phyloP scores from a whole-genome alignment of 2,329 filamentous ascomycete genomes.

The Aureobasidium namibiae region DNA sequence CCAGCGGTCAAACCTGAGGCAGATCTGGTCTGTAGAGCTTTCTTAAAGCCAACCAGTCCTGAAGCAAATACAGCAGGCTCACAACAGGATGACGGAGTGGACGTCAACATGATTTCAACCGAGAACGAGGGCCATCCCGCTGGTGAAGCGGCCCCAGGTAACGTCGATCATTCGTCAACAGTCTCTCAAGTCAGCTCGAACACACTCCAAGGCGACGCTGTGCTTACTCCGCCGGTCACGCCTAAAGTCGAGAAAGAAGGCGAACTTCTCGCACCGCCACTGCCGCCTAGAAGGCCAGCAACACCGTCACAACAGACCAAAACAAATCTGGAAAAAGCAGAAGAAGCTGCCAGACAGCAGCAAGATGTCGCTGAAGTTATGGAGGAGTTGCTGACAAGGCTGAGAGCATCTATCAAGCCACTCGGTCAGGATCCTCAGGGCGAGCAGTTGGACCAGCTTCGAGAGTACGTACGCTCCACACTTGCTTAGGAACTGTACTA shows the following conservation, averaged over 20 bases:
- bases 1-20: conserved; percentile 25
- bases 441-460: conserved; percentile 61
- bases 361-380: conserved; percentile 97
- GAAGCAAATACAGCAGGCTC: background rate
- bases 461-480: conserved; percentile 30
- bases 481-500: background rate
- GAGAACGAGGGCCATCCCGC: background rate
- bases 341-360: conserved; percentile 54
- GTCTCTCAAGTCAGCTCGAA: conserved; percentile 1
- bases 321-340: conserved; percentile 39
- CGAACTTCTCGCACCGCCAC: conserved; percentile 39
- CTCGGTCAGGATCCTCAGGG: conserved; percentile 57
- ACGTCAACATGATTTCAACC: conserved; percentile 7
- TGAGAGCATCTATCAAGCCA: conserved; percentile 80
- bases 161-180: conserved; percentile 9
- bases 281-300: conserved; percentile 45
- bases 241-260: conserved; percentile 29
- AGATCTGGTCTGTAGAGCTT: conserved; percentile 28
- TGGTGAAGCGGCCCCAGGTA: conserved; percentile 19
- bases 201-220: conserved; percentile 14
- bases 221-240: conserved; percentile 23
- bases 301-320: conserved; percentile 19
- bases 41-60: conserved; percentile 17
- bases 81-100: background rate
- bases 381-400: conserved; percentile 79